Evolutionary conservation across 2,329 filamentous ascomycete species (phyloP).

Genomic region (Pseudophaeomoniella oleicola): DNA sequence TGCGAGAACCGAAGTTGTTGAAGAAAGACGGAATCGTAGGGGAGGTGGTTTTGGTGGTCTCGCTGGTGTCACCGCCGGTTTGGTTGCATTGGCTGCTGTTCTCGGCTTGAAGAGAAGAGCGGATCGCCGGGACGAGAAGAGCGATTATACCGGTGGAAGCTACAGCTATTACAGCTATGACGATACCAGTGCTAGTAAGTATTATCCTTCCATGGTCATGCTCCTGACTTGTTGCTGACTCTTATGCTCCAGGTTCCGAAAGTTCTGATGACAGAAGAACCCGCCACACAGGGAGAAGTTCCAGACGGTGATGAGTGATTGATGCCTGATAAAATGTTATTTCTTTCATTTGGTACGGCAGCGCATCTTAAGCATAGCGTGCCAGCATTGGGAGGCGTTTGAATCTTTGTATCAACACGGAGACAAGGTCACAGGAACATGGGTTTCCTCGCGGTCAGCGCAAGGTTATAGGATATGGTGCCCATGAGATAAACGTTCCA

Average conservation of each 20-base stretch:
- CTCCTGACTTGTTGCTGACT: too few relatives aligned
- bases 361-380: too few relatives aligned
- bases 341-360: too few relatives aligned
- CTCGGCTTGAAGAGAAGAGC: constrained; percentile 28
- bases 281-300: neutral
- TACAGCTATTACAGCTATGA: constrained; percentile 24
- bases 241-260: neutral
- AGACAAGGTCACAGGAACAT: too few relatives aligned
- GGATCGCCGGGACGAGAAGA: constrained; percentile 23
- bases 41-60: constrained; percentile 20
- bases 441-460: too few relatives aligned
- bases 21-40: constrained; percentile 20
- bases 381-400: too few relatives aligned
- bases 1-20: constrained; percentile 13
- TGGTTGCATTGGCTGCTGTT: constrained; percentile 28
- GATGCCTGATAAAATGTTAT: too few relatives aligned
- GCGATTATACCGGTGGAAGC: constrained; percentile 18
- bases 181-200: constrained; percentile 27
- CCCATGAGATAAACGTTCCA: too few relatives aligned
- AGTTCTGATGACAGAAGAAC: neutral
- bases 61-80: constrained; percentile 25
- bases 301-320: neutral
- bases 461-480: too few relatives aligned
- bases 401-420: too few relatives aligned
- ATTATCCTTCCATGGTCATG: too few relatives aligned